These are phyloP conservation scores for Malus hybrid DNA, from an alignment of 331 rosid genomes.

Conservation along the genomic window DNA sequence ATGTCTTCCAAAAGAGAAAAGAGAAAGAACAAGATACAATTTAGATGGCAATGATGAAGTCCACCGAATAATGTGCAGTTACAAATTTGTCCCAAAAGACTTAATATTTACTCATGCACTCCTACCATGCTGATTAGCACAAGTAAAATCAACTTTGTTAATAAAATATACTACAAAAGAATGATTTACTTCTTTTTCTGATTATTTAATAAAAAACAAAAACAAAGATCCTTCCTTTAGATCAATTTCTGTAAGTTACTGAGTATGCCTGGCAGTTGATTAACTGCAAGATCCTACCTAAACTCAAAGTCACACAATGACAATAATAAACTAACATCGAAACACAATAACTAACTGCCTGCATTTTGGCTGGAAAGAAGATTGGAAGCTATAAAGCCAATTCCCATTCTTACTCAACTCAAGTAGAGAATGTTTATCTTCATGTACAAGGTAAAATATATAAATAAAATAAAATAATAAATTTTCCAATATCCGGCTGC, in stretches of 20 bases:
- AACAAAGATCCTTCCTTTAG: not conserved
- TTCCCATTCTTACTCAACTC: not conserved
- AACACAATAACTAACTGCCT: not conserved
- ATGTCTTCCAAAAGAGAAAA: not conserved
- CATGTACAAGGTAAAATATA: not conserved
- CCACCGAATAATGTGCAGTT: not conserved
- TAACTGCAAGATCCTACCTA: not conserved
- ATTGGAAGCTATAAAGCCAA: not conserved
- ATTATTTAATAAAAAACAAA: too few species aligned
- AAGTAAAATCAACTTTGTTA: not conserved
- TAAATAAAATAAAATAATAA: not conserved
- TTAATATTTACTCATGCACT: not conserved
- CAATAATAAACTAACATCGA: not conserved
- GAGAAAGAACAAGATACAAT: not conserved
- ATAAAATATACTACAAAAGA: not conserved
- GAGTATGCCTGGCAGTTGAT: not conserved
- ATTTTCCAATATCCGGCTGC: not conserved
- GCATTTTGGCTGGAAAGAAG: not conserved
- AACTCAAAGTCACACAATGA: not conserved
- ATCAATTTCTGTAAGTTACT: not conserved
- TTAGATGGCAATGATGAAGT: not conserved
- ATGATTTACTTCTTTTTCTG: not conserved
- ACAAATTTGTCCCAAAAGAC: not conserved
- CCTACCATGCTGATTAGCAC: not conserved
- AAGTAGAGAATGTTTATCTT: not conserved